These are phyloP conservation scores for Mayamaea pseudoterrestris DNA, from an alignment of 108 stramenopile species.

Conservation along the genomic window DNA sequence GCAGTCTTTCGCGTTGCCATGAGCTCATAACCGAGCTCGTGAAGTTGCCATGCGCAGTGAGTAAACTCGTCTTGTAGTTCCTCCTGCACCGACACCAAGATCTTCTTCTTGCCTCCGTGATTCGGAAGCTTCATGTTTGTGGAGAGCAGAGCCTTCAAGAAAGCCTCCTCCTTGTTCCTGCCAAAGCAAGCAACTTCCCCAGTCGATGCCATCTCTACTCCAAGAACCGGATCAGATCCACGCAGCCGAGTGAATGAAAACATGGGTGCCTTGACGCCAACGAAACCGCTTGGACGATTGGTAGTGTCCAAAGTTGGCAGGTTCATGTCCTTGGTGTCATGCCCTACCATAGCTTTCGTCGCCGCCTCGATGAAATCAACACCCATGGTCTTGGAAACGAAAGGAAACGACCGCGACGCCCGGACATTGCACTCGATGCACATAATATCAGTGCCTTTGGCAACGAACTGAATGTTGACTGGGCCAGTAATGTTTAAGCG, in stretches of 20 bases:
- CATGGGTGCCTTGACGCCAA: constrained; percentile 98
- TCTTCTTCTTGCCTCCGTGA: constrained; percentile 92
- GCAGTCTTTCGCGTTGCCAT: constrained; percentile 85
- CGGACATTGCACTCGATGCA: constrained; percentile 98
- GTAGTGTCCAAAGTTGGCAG: constrained; percentile 79
- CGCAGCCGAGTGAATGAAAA: constrained; percentile 96
- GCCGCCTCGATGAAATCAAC: constrained; percentile 96
- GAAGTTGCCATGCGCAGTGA: constrained; percentile 76
- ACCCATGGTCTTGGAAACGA: constrained; percentile 98
- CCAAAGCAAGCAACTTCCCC: constrained; percentile 99
- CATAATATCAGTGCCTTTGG: constrained; percentile 93
- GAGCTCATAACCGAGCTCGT: constrained; percentile 82
- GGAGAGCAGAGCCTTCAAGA: constrained; percentile 89
- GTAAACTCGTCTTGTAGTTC: constrained; percentile 77
- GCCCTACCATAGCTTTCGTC: constrained; percentile 83
- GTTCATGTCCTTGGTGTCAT: constrained; percentile 78
- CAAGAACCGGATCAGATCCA: constrained; percentile 96
- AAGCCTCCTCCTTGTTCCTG: constrained; percentile 91
- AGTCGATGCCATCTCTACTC: constrained; percentile 98
- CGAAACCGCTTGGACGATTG: constrained; percentile 80
- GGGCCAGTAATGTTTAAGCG: constrained; percentile 95
- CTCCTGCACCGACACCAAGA: constrained; percentile 74
- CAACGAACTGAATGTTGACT: constrained; percentile 98
- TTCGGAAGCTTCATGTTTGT: constrained; percentile 93
- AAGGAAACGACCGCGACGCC: constrained; percentile 95